Conservation (phyloP, 202 grass and related monocot species). For the Setaria viridis region DNA sequence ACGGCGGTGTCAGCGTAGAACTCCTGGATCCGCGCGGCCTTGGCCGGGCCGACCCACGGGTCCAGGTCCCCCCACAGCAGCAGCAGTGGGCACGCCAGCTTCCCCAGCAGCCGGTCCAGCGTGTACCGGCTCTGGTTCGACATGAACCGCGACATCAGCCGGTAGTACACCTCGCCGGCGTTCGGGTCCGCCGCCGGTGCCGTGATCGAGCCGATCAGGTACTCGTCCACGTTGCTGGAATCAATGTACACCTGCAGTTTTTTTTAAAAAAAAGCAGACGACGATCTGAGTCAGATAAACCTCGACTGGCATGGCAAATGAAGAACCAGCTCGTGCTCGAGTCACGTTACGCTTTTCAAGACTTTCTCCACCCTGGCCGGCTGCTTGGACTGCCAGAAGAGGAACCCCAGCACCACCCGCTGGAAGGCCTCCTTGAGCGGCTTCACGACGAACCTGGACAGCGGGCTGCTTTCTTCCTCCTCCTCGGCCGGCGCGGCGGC, state of each 20-base stretch:
- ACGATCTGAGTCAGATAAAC: neutral
- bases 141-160: conserved; percentile 89
- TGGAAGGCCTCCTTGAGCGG: conserved; percentile 82
- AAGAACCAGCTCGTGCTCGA: neutral
- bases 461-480: conserved; percentile 41
- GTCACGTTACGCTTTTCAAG: conserved; percentile 71
- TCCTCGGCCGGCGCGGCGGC: conserved; percentile 11
- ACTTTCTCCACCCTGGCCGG: conserved; percentile 86
- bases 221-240: conserved; percentile 77
- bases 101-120: conserved; percentile 73
- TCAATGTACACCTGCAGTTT: conserved; percentile 74
- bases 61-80: conserved; percentile 93
- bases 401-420: conserved; percentile 65
- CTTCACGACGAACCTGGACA: conserved; percentile 65
- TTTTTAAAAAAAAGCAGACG: no score
- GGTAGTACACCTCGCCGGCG: conserved; percentile 91
- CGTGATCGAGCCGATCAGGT: conserved; percentile 86
- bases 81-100: conserved; percentile 80
- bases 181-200: conserved; percentile 81
- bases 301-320: neutral
- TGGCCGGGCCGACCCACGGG: conserved; percentile 85
- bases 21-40: conserved; percentile 74
- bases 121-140: conserved; percentile 92
- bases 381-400: conserved; percentile 99
- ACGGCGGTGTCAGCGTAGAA: conserved; percentile 76